Evolutionary conservation across 2,329 filamentous ascomycete species (phyloP).

Genomic region (Aspergillus clavatus): DNA sequence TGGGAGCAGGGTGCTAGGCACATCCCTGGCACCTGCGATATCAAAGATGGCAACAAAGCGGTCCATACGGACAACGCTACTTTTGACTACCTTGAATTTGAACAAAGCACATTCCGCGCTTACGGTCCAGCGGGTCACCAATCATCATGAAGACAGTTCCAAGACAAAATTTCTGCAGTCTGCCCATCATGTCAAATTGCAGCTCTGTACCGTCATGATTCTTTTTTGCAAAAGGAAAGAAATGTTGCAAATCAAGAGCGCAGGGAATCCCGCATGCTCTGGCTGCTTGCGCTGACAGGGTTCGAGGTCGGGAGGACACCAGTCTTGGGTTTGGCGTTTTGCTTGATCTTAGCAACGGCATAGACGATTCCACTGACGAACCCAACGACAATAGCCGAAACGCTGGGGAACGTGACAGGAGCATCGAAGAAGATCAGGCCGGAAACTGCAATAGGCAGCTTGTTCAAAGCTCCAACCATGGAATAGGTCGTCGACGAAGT

Average conservation of each 20-base stretch:
- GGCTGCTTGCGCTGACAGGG: constrained; percentile 81
- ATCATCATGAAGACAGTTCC: no score
- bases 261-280: constrained; percentile 81
- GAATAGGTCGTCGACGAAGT: constrained; percentile 97
- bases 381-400: constrained; percentile 84
- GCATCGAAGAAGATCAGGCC: constrained; percentile 94
- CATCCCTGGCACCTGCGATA: not conserved
- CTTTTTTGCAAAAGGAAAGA: not conserved
- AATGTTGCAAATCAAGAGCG: constrained; percentile 59
- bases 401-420: constrained; percentile 84
- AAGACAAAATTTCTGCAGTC: no score
- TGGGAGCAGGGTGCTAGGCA: no score
- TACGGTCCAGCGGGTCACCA: no score
- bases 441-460: constrained; percentile 88
- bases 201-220: not conserved
- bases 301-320: constrained; percentile 63
- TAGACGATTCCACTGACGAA: constrained; percentile 93
- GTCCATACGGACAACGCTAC: constrained; percentile 3
- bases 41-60: not conserved
- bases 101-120: no score
- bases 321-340: constrained; percentile 63
- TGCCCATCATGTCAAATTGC: not conserved
- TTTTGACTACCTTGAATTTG: constrained; percentile 22
- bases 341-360: constrained; percentile 76
- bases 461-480: constrained; percentile 97